Evolutionary conservation across 768 basidiomycete genomes (phyloP), one percentile per base, ranked within the genome.

Genomic region (Boletus coccyginus): DNA sequence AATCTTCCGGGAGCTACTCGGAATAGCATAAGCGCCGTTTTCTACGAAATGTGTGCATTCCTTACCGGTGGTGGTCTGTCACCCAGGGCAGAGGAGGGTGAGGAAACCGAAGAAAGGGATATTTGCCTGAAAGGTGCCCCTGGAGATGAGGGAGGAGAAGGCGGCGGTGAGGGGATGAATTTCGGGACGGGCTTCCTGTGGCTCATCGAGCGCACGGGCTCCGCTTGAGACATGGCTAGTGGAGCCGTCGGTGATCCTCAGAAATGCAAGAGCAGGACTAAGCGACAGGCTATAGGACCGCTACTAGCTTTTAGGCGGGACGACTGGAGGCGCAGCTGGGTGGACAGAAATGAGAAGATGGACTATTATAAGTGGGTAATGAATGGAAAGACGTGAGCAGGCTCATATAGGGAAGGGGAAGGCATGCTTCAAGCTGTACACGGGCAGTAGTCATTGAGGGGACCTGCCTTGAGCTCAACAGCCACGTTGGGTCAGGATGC

Each of bases 171-270:
- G 35, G 87, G 87, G 43, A 86, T 76, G 70, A 82, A 88, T 50
- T 72, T 71, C 4, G 88, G 88, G 40, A 81, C 86, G 33, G 88
- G 88, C 67, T 90, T 90, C 51, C 87, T 78, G 68, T 86, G 84
- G 68, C 82, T 86, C 80, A 81, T 82, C 45, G 68, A 70, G 57
- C 70, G 66, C 48, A 52, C 53, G 49, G 65, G 66, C 48, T 73
- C 72, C 57, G 48, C 55, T 42, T 61, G 66, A 42, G 68, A 62
- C 71, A 73, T 71, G 56, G 46, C 45, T 50, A 27, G 46, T 55
- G 33, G 39, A 42, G 53, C 59, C 50, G 41, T 43, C 13, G 14
- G 21, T 36, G 45, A 50, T 57, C 50, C 52, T 36, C 60, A 50
- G 46, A 40, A 32, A 46, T 50, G 52, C 40, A 31, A 58, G 53